Evolutionary conservation across 139 green algal species (phyloP).

Genomic region (Coelastrella sp.): DNA sequence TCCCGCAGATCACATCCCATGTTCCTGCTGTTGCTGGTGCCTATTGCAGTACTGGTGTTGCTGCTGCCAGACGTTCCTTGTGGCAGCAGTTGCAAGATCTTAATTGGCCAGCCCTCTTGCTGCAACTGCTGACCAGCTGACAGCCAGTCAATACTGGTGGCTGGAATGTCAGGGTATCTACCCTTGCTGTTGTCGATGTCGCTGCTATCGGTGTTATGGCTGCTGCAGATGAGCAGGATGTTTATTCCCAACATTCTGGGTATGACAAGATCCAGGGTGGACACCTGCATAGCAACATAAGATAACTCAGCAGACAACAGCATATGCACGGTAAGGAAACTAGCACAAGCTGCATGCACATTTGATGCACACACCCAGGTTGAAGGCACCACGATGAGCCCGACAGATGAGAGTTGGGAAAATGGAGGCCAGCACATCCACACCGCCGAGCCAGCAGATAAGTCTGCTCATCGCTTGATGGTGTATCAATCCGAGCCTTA

Average conservation of each 20-base stretch:
- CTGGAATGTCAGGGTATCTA: too few relatives aligned
- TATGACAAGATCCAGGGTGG: conserved; percentile 15
- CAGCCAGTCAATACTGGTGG: conserved; percentile 49
- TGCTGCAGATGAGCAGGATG: conserved; percentile 22
- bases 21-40: too few relatives aligned
- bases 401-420: too few relatives aligned
- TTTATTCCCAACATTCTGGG: background rate
- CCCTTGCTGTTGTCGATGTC: background rate
- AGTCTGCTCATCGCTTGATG: too few relatives aligned
- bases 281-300: conserved; percentile 17
- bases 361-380: background rate
- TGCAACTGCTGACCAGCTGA: conserved; percentile 24
- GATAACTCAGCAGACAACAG: background rate
- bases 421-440: too few relatives aligned
- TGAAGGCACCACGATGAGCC: background rate
- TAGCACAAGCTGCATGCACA: background rate
- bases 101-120: conserved; percentile 29
- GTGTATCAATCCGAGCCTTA: background rate
- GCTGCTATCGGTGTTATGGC: background rate
- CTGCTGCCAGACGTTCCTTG: background rate
- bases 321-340: too few relatives aligned
- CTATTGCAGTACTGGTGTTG: background rate
- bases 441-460: too few relatives aligned
- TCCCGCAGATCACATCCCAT: too few relatives aligned
- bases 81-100: conserved; percentile 41